A percentile compares a stretch with the other conserved stretches of the same genome.
These are phyloP conservation scores for Ophiostoma quercus DNA, from an alignment of 2,329 filamentous ascomycete species.

Conservation along the genomic window DNA sequence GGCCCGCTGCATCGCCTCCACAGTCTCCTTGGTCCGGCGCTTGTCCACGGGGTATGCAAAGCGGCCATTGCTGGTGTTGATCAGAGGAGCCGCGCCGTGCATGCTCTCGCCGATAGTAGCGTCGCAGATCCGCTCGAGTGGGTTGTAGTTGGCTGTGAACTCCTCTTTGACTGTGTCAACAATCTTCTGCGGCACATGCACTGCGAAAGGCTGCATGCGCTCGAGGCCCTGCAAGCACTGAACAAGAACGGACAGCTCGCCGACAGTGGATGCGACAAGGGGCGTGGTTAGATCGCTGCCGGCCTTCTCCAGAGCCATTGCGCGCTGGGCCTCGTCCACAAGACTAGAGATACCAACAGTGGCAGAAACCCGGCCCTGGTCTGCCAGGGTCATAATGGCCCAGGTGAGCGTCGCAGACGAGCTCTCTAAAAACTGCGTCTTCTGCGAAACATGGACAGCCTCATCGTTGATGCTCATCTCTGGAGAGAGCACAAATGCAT, in stretches of 20 bases:
- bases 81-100: slow-evolving; percentile 27
- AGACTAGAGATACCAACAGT: neutral
- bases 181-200: neutral
- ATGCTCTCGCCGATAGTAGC: slow-evolving; percentile 19
- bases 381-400: neutral
- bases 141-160: neutral
- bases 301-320: neutral
- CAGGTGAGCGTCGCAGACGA: neutral
- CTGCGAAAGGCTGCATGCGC: neutral
- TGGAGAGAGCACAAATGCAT: neutral
- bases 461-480: neutral
- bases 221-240: neutral
- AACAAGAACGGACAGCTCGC: neutral
- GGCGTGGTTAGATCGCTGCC: neutral
- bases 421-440: neutral
- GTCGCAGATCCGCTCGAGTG: neutral
- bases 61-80: slow-evolving; percentile 35
- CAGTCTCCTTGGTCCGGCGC: slow-evolving; percentile 42
- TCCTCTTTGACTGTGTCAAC: neutral
- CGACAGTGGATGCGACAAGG: neutral
- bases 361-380: neutral
- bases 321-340: slow-evolving; percentile 14
- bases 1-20: slow-evolving; percentile 41
- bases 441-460: neutral
- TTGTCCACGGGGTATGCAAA: slow-evolving; percentile 44